Conservation (phyloP, 495 filamentous ascomycete genomes). For the Penicillium cataractarum region DNA sequence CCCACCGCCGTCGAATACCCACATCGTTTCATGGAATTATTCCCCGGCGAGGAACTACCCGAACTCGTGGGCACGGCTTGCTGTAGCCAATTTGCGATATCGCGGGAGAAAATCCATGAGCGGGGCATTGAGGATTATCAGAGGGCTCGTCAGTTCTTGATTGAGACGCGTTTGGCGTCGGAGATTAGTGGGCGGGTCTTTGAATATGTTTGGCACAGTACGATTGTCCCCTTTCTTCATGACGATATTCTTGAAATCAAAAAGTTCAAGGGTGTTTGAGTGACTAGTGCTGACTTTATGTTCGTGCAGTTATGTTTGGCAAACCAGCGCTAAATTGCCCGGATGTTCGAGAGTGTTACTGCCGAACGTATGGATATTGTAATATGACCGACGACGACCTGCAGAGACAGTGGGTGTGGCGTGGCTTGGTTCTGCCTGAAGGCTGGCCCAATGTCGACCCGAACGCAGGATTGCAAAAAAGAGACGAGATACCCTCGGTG, state of each 20-base stretch:
- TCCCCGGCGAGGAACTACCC: conserved; percentile 38
- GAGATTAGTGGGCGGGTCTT: conserved; percentile 61
- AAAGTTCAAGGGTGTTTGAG: too few species aligned
- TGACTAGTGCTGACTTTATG: not conserved
- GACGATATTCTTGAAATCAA: too few species aligned
- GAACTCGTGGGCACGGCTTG: conserved; percentile 50
- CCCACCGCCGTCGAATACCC: conserved; percentile 27
- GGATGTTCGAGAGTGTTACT: conserved; percentile 41
- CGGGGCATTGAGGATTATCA: conserved; percentile 55
- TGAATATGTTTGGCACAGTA: conserved; percentile 73
- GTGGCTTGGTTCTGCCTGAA: conserved; percentile 22
- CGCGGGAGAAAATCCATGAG: conserved; percentile 48
- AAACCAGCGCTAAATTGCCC: conserved; percentile 36
- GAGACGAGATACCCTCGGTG: not conserved
- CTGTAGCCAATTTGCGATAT: conserved; percentile 73
- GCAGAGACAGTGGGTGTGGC: conserved; percentile 31
- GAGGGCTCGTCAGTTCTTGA: conserved; percentile 59
- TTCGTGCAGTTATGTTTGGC: conserved; percentile 31
- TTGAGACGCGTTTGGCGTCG: conserved; percentile 58
- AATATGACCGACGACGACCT: conserved; percentile 26
- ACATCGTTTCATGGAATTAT: conserved; percentile 42
- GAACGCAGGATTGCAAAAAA: not conserved
- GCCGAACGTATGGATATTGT: conserved; percentile 42
- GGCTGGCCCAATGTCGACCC: conserved; percentile 23
- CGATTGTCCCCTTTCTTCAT: conserved; percentile 15